phyloP scores from a whole-genome alignment of 108 stramenopile genomes.

The Fragilaria crotonensis region DNA sequence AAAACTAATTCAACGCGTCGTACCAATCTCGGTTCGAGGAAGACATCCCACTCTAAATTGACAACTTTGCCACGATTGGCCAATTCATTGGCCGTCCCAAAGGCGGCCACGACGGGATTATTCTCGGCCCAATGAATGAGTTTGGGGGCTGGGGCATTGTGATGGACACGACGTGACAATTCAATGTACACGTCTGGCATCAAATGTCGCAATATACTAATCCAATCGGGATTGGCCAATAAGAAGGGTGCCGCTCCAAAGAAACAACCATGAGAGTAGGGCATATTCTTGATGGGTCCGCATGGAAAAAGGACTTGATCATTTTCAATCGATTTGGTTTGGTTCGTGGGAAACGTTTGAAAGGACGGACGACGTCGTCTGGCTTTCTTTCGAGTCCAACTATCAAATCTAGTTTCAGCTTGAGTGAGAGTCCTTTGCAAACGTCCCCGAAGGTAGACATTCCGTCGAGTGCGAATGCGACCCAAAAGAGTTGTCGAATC shows the following conservation, averaged over 20 bases:
- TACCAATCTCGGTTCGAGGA: slow-evolving; percentile 70
- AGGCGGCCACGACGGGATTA: slow-evolving; percentile 86
- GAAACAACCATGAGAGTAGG: slow-evolving; percentile 84
- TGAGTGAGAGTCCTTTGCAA: slow-evolving; percentile 30
- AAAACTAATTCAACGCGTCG: slow-evolving; percentile 57
- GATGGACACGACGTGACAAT: slow-evolving; percentile 54
- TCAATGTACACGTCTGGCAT: slow-evolving; percentile 87
- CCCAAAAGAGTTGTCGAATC: slow-evolving; percentile 39
- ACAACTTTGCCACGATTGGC: slow-evolving; percentile 47
- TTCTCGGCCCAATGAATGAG: slow-evolving; percentile 90
- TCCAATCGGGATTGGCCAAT: slow-evolving; percentile 73
- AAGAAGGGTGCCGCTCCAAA: slow-evolving; percentile 87
- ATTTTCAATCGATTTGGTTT: slow-evolving; percentile 49
- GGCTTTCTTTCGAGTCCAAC: neutral
- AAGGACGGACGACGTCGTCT: slow-evolving; percentile 5
- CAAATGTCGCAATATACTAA: slow-evolving; percentile 54
- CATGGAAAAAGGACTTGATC: slow-evolving; percentile 60
- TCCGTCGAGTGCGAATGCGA: slow-evolving; percentile 14
- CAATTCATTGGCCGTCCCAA: slow-evolving; percentile 61
- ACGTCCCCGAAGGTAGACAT: slow-evolving; percentile 20
- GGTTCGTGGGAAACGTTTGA: slow-evolving; percentile 24
- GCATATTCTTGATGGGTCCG: slow-evolving; percentile 55
- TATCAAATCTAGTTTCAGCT: slow-evolving; percentile 49
- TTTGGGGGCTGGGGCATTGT: slow-evolving; percentile 35
- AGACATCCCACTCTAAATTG: slow-evolving; percentile 75